These are phyloP conservation scores for Kwoniella bestiolae DNA, from an alignment of 768 basidiomycete genomes.

Conservation along the genomic window DNA sequence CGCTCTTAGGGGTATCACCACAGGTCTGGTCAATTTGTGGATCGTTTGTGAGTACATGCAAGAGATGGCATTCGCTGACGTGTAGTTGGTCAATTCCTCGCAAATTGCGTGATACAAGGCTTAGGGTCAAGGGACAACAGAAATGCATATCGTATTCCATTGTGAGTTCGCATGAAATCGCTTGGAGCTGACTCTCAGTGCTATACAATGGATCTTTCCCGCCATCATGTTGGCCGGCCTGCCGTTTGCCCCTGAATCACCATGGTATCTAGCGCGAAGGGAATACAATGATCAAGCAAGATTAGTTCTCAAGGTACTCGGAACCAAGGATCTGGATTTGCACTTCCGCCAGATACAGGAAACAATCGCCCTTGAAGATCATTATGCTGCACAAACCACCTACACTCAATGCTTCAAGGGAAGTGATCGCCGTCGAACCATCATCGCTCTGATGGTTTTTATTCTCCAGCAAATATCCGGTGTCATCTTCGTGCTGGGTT, in stretches of 20 bases:
- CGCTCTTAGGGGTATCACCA: conserved; percentile 20
- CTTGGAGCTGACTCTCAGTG: conserved; percentile 5
- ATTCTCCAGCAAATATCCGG: conserved; percentile 19
- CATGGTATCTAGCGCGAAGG: conserved; percentile 22
- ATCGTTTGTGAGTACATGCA: conserved; percentile 10
- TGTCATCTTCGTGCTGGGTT: conserved; percentile 25
- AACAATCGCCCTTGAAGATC: conserved; percentile 17
- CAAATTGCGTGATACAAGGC: conserved; percentile 14
- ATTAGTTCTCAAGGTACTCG: conserved; percentile 2
- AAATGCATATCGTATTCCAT: conserved; percentile 19
- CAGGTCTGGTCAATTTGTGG: conserved; percentile 20
- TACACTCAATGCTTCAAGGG: conserved; percentile 16
- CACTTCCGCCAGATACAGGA: conserved; percentile 17
- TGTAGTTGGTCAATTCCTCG: conserved; percentile 5
- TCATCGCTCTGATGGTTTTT: conserved; percentile 16
- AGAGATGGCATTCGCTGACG: background rate
- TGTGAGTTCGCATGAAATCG: background rate
- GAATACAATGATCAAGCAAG: conserved; percentile 8
- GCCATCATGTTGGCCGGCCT: conserved; percentile 16
- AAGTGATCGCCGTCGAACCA: conserved; percentile 19
- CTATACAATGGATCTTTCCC: conserved; percentile 27
- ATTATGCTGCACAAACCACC: conserved; percentile 9
- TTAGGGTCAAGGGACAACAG: conserved; percentile 7
- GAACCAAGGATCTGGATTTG: conserved; percentile 14
- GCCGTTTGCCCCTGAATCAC: conserved; percentile 26